These are phyloP conservation scores for Thuja plicata DNA, from an alignment of 83 land plant genomes.

Conservation along the genomic window DNA sequence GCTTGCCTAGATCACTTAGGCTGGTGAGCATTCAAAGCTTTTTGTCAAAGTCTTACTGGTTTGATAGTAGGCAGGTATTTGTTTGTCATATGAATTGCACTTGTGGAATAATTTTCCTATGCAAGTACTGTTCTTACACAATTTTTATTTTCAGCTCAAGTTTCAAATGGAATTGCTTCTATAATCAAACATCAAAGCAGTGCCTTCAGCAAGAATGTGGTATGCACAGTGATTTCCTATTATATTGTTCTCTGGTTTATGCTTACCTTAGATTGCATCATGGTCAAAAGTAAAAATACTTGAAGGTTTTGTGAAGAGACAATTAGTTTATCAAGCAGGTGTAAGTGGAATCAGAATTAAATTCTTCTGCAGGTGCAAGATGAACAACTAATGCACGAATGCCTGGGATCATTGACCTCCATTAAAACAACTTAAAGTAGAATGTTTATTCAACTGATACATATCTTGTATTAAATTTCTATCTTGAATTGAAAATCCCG, in stretches of 20 bases:
- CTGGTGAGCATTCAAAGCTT: conserved; percentile 15
- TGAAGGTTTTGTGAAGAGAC: not conserved
- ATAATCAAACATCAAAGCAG: not conserved
- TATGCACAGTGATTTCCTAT: not conserved
- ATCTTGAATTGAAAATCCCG: not conserved
- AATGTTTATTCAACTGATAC: not conserved
- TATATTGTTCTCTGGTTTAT: not conserved
- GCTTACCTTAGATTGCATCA: not conserved
- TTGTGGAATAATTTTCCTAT: not conserved
- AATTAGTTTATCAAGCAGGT: not conserved
- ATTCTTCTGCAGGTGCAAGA: not conserved
- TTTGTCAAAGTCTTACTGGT: conserved; percentile 6
- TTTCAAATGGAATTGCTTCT: conserved; percentile 11
- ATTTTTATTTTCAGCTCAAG: conserved; percentile 6
- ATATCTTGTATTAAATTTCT: not conserved
- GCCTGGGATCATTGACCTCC: not conserved
- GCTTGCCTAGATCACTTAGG: conserved; percentile 15
- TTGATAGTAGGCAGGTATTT: not conserved
- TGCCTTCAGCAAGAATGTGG: conserved; percentile 6
- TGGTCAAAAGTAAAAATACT: not conserved
- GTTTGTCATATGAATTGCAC: not conserved
- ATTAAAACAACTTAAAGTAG: not conserved
- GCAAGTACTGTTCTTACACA: not conserved
- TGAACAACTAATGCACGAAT: not conserved
- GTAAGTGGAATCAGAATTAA: not conserved